Evolutionary conservation across 805 yeast genomes (phyloP), one percentile per base, ranked within the genome.

Genomic region (Cyberlindnera bimundalis): DNA sequence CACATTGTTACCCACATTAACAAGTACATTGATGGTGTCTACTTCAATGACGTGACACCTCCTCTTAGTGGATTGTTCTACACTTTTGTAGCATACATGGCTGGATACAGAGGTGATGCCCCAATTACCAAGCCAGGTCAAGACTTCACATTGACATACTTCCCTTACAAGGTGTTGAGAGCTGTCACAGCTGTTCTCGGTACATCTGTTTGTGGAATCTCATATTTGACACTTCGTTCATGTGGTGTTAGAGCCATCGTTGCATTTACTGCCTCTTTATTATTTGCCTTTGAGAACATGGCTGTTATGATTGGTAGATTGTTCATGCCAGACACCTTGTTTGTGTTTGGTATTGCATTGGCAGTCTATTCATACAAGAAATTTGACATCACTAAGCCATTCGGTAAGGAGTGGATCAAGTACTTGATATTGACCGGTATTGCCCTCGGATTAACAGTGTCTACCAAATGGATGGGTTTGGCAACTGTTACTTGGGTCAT

Each of bases 11-110:
- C 62, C 1, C 67, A 59, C 48, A 65, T 68, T 8, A 51, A 59
- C 31, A 64, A 68, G 27, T 78, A 79, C 59, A 69, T 70, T 48
- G 66, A 66, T 37, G 85, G 86, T 18, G 67, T 72, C 29, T 81
- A 77, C 58, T 82, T 80, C 60, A 66, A 82, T 51, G 89, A 81
- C 52, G 81, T 81, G 20, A 83, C 82, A 48, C 90, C 91, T 10
- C 90, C 91, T 5, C 63, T 84, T 37, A 80, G 74, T 28, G 79
- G 81, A 50, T 61, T 84, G 60, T 58, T 79, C 11, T 79, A 71
- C 52, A 78, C 76, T 23, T 67, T 73, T 39, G 64, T 80, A 7
- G 81, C 80, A 3, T 60, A 65, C 45, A 28, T 76, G 14, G 68
- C 68, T 26, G 80, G 81, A 5, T 79, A 73, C 63, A 68, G 77